A percentile compares a stretch with the other conserved stretches of the same genome.
Conservation (phyloP, 2,329 filamentous ascomycete species). For the Verticillium isaacii region DNA sequence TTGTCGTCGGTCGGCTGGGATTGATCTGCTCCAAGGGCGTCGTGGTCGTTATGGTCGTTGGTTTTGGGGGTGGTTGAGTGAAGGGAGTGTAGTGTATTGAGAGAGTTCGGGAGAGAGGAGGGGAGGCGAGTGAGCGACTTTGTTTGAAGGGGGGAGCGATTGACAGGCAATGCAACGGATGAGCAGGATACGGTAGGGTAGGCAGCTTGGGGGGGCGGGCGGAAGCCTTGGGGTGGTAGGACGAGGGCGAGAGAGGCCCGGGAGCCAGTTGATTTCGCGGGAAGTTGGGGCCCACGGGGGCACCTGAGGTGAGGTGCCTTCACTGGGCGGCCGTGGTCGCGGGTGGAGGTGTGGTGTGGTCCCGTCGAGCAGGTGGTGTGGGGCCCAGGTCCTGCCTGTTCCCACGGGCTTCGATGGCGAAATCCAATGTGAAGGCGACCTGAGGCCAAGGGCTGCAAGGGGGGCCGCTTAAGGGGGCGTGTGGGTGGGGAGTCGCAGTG, state of each 20-base stretch:
- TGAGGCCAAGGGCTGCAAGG: not conserved
- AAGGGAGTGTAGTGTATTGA: not conserved
- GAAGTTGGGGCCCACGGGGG: not conserved
- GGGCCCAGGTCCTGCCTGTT: not conserved
- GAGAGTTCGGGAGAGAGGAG: not conserved
- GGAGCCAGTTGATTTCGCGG: not conserved
- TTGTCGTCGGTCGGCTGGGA: not conserved
- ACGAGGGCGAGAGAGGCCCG: not conserved
- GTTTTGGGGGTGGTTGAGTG: not conserved
- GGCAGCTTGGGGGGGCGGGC: not conserved
- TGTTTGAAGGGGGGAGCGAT: not conserved
- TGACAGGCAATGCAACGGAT: not conserved
- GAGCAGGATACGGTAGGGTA: not conserved
- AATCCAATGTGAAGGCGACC: not conserved
- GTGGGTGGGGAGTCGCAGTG: not conserved
- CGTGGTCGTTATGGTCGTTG: not conserved
- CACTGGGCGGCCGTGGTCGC: not conserved
- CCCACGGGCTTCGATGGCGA: not conserved
- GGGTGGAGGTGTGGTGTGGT: not conserved
- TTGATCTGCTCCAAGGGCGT: constrained; percentile 1
- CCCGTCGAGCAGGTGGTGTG: not conserved
- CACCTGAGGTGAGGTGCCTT: not conserved
- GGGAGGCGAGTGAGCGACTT: not conserved
- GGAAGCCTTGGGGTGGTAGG: not conserved
- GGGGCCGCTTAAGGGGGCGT: not conserved